These are phyloP conservation scores for Albatrellus ellisii DNA, from an alignment of 768 basidiomycete species.

Conservation along the genomic window DNA sequence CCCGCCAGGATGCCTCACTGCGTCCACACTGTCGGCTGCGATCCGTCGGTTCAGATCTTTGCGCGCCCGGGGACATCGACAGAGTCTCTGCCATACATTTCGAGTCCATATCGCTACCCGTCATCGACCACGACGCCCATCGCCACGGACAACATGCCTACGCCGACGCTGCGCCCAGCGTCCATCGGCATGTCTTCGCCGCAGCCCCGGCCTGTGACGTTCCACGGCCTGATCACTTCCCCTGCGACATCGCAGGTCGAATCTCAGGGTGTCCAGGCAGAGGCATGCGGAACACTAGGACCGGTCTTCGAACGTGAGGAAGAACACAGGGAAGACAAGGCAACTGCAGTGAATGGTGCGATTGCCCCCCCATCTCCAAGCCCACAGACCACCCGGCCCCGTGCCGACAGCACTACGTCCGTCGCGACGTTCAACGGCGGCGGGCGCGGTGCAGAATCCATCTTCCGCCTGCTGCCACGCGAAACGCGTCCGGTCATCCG, in stretches of 20 bases:
- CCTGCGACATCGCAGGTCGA: neutral
- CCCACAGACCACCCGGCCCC: conserved; percentile 11
- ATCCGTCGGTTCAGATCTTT: conserved; percentile 64
- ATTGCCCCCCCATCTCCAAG: no score
- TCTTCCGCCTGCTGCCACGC: conserved; percentile 90
- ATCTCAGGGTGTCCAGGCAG: no score
- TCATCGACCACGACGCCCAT: neutral
- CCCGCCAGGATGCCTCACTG: conserved; percentile 35
- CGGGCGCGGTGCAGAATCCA: conserved; percentile 70
- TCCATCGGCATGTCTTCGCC: neutral
- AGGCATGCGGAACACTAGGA: conserved; percentile 5
- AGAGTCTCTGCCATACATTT: conserved; percentile 54
- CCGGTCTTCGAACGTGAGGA: conserved; percentile 10
- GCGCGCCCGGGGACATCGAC: conserved; percentile 69
- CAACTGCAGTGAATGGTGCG: neutral
- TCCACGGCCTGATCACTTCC: conserved; percentile 8
- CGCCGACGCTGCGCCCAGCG: conserved; percentile 4
- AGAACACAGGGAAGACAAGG: conserved; percentile 8
- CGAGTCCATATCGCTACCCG: neutral
- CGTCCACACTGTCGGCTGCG: no score
- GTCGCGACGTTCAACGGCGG: conserved; percentile 55
- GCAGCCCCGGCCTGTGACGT: conserved; percentile 7
- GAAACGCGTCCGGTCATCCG: conserved; percentile 84
- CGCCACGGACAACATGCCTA: neutral
- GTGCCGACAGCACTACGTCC: conserved; percentile 21